Evolutionary conservation across 2,329 filamentous ascomycete genomes (phyloP), one percentile per base, ranked within the genome.

Genomic region (Pseudogymnoascus sp.): DNA sequence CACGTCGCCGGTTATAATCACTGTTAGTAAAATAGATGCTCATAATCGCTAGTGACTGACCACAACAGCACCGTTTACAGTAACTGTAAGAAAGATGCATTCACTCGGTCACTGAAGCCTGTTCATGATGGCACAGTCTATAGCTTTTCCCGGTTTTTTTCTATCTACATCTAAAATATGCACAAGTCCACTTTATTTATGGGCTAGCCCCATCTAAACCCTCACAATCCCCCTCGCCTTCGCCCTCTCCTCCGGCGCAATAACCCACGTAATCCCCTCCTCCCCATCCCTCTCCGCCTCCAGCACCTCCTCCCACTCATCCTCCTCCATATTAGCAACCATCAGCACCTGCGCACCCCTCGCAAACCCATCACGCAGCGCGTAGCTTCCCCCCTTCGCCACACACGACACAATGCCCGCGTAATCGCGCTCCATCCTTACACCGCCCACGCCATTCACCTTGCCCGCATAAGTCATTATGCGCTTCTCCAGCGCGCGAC

Each of bases 261-360:
- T 69, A 52, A 88, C 82, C 89, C 89, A 92, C 60, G 82, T 80
- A 71, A 95, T 85, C 9, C 84, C 88, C 59, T 84, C 87, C 11
- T 86, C 83, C 12, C 80, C 76, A 62, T 83, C 80, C 62, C 73
- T 72, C 59, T 76, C 73, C 35, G 75, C 76, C 37, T 78, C 80
- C 33, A 79, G 75, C 41, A 93, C 75, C 74, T 95, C 91, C 58
- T 93, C 90, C 90, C 92, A 96, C 75, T 97, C 93, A 63, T 97
- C 93, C 35, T 95, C 90, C 73, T 97, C 93, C 91, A 97, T 96
- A 69, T 93, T 93, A 72, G 93, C 87, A 14, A 96, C 85, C 80
- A 96, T 85, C 63, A 89, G 85, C 69, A 96, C 88, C 80, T 97
- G 91, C 64, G 83, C 81, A 63, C 89, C 90, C 70, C 87, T 85